Percentiles rank a stretch among this genome's conserved stretches.
These are phyloP conservation scores for Moringa oleifera DNA, from an alignment of 345 rosid species.

Conservation along the genomic window DNA sequence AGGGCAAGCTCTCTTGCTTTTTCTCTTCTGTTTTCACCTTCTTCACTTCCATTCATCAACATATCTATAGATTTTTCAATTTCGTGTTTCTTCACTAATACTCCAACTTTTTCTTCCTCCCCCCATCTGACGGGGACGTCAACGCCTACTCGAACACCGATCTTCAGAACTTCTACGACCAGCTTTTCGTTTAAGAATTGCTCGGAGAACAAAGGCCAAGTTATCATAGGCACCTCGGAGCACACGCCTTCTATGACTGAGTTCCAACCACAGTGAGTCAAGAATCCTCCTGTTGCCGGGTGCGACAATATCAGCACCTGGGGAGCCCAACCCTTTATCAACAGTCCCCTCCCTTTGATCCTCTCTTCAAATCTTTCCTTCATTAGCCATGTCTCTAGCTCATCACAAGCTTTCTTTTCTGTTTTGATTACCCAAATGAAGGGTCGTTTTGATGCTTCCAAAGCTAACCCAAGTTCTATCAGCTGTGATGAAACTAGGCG, in stretches of 20 bases:
- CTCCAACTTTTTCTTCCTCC: constrained; percentile 59
- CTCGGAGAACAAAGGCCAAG: constrained; percentile 78
- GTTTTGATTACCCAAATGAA: constrained; percentile 76
- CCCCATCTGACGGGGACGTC: constrained; percentile 68
- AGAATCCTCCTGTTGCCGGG: constrained; percentile 56
- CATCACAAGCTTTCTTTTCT: constrained; percentile 20
- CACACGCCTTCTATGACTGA: constrained; percentile 64
- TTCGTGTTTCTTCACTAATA: constrained; percentile 45
- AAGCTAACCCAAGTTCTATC: constrained; percentile 57
- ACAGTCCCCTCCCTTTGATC: constrained; percentile 46
- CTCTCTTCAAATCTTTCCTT: constrained; percentile 47
- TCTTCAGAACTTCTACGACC: constrained; percentile 46
- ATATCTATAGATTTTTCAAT: constrained; percentile 35
- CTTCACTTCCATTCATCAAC: constrained; percentile 47
- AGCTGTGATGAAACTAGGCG: constrained; percentile 54
- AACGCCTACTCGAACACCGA: constrained; percentile 62
- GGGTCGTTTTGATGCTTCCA: constrained; percentile 54
- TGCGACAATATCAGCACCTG: constrained; percentile 72
- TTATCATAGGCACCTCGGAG: constrained; percentile 62
- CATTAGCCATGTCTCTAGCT: constrained; percentile 46
- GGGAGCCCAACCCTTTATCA: constrained; percentile 86
- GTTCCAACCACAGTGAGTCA: constrained; percentile 92
- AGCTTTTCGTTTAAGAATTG: constrained; percentile 76
- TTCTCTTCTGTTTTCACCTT: constrained; percentile 36
- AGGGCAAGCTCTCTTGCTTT: constrained; percentile 38